Base-by-base conservation (phyloP, 2,329 filamentous ascomycete genomes). In the Hawksworthiomyces lignivorus region DNA sequence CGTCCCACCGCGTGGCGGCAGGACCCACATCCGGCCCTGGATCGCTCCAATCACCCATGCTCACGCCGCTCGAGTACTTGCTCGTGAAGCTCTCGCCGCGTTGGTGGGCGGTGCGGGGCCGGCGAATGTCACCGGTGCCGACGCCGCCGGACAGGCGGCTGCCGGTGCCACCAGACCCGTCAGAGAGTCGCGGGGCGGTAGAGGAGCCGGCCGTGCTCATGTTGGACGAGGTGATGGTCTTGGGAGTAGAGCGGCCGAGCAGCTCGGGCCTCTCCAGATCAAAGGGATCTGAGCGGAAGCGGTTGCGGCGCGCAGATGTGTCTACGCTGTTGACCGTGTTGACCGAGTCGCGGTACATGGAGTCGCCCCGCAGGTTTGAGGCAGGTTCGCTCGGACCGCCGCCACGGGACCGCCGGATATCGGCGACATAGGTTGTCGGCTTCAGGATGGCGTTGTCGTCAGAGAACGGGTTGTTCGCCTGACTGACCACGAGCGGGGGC, bases 271-370 rank as follows among this genome's bases (percentile, higher is more conserved):
- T 58, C 54, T 82, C 77, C n/a, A 82, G 64, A 50, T 82, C 78
- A 52, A 82, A 82, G 2, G 76, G 77, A 49, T 82, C 77, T 2
- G 76, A 80, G 33, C 76, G 73, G 55, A 78, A 76, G 52, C 75
- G 77, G 52, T 71, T 72, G 42, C 48, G 48, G 7, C 47, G 46
- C 1, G 44, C 44, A 14, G 64, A 60, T 6, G 62, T 66, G 33
- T 64, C 65, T 33, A 69, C 64, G 14, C 45, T 53, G 38, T 53
- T 52, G 34, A 64, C 51, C n/a, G 64, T 68, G 26, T 59, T 59
- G n/a, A 58, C 53, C 29, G 65, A 72, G 32, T 69, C 65, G 30
- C 67, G 63, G 50, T 69, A 68, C 39, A 65, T 47, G 14, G 66
- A 65, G 37, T 61, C 50, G 53, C 48, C 41, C 48, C 58, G 49